phyloP scores from a whole-genome alignment of 176 grass and related monocot genomes.

The Bonia amplexicaulis region DNA sequence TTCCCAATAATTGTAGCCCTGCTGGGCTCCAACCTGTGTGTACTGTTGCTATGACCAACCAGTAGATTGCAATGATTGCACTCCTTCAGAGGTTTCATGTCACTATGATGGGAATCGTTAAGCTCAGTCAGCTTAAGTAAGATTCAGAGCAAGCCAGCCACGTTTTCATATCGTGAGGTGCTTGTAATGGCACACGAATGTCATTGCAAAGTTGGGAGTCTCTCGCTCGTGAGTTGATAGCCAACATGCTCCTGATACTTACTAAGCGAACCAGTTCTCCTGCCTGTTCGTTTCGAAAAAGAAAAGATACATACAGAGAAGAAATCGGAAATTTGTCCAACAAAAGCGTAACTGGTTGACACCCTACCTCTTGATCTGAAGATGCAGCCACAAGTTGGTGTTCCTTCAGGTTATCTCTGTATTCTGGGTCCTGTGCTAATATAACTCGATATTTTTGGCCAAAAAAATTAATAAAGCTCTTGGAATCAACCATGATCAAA shows the following conservation, averaged over 20 bases:
- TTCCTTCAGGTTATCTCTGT: not conserved
- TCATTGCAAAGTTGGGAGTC: too few species aligned
- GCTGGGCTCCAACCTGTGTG: not conserved
- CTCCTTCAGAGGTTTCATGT: not conserved
- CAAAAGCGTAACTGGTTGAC: not conserved
- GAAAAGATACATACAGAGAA: not conserved
- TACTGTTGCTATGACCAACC: not conserved
- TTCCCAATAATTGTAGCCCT: slow-evolving; percentile 5
- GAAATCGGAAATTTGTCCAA: not conserved
- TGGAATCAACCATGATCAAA: too few species aligned
- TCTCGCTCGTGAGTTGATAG: not conserved
- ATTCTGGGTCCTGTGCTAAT: not conserved
- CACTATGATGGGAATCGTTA: not conserved
- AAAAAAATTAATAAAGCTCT: too few species aligned
- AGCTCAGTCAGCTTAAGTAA: not conserved
- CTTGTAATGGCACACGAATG: too few species aligned
- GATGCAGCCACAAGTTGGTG: not conserved
- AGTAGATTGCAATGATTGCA: not conserved
- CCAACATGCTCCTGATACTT: not conserved
- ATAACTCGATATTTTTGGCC: not conserved
- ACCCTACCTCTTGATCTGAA: too few species aligned
- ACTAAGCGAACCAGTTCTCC: not conserved
- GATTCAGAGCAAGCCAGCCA: not conserved
- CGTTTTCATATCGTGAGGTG: too few species aligned
- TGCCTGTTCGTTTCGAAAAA: too few species aligned